Percentiles rank a stretch among this genome's conserved stretches.
Evolutionary conservation across 495 filamentous ascomycete species (phyloP).

Genomic region (Chaetomidium leptoderma): DNA sequence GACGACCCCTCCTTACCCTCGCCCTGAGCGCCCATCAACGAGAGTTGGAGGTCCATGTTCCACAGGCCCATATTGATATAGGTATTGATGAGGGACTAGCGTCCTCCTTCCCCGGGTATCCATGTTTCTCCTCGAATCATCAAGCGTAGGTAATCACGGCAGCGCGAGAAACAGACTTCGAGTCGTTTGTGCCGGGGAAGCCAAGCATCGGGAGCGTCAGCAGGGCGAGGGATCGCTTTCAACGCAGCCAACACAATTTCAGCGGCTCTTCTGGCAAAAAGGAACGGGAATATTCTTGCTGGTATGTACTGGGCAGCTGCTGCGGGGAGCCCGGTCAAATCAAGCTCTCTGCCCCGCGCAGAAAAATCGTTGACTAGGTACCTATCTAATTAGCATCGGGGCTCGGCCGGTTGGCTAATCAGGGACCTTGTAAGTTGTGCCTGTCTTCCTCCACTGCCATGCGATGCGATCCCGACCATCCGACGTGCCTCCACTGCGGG

Average conservation of each 20-base stretch:
- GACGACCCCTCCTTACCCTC: neutral
- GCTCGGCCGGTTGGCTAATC: slow-evolving; percentile 7
- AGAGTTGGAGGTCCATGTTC: too few species aligned
- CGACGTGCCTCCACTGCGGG: neutral
- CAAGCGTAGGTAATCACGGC: too few species aligned
- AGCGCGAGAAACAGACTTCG: too few species aligned
- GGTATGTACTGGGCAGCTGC: neutral
- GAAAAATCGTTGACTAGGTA: too few species aligned
- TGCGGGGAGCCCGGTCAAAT: neutral
- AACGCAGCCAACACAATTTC: neutral
- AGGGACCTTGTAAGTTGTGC: neutral
- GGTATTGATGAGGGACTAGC: neutral
- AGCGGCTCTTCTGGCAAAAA: slow-evolving; percentile 1
- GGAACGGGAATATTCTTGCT: slow-evolving; percentile 7
- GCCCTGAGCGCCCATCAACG: neutral
- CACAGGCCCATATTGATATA: neutral
- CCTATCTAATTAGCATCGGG: too few species aligned
- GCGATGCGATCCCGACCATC: neutral
- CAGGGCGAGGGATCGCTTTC: too few species aligned
- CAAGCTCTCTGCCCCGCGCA: neutral
- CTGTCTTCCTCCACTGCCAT: too few species aligned
- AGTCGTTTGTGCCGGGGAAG: too few species aligned
- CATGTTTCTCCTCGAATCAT: neutral
- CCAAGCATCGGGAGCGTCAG: too few species aligned
- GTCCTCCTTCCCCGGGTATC: neutral